Base-by-base conservation (phyloP, 2,329 filamentous ascomycete species). In the Botrytis cinerea region DNA sequence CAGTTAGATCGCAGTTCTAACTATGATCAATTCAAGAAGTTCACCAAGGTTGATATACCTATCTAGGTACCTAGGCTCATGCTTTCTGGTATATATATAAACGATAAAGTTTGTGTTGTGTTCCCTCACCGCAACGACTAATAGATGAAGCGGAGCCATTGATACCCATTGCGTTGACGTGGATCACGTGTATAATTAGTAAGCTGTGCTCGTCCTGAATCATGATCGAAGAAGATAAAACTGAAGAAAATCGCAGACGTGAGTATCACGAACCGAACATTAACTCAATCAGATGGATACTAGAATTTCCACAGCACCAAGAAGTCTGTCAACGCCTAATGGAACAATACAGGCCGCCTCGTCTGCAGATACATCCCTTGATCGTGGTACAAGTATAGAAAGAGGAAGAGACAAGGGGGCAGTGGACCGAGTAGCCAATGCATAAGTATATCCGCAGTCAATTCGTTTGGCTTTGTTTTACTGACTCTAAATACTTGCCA, bases 191-290 rank as follows among this genome's bases (percentile, higher is more conserved):
- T 3, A 57, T 32, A 57, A 7, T 57, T 28, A 57, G n/a, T 57
- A 57, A 57, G 51, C 51, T 57, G n/a, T 57, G 51, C 51, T 57
- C n/a, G 51, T 57, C n/a, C 51, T 57, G 14, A 54, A 54, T 28
- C 51, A 1, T 54, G 14, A 54, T 18, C n/a, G 51, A 57, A 28
- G 51, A 28, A 57, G n/a, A 57, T 57, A 57, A 28, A 57, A 28
- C 14, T 57, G 51, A 6, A 57, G n/a, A 57, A 54, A 57, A 32
- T 18, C 6, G 14, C 7, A 57, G n/a, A 28, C 51, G 16, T 28
- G 14, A 8, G n/a, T 28, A 57, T 57, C n/a, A 28, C 51, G 16
- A 57, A 60, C 20, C 35, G 20, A 40, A 40, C 14, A 40, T 61
- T 2, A 61, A 40, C 2, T 61, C 20, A 14, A 61, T n/a, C 59